These are phyloP conservation scores for Arabis hirsuta DNA, from an alignment of 345 rosid genomes.

Conservation along the genomic window DNA sequence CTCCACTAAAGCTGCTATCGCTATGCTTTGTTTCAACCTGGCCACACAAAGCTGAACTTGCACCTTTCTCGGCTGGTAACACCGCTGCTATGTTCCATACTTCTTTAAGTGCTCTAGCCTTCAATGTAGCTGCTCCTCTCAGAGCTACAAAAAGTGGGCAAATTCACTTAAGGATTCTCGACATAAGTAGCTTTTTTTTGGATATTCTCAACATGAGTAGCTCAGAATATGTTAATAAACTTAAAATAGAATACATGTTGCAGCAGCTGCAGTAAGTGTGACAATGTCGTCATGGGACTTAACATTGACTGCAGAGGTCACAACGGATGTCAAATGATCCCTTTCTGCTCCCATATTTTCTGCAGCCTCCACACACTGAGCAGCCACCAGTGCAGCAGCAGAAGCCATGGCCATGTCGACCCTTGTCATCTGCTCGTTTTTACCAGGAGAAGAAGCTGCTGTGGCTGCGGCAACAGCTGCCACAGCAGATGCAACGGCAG, in stretches of 20 bases:
- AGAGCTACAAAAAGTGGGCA: slow-evolving; percentile 57
- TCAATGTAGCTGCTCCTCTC: slow-evolving; percentile 91
- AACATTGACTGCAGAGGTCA: slow-evolving; percentile 91
- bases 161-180: slow-evolving; percentile 1
- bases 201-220: not conserved
- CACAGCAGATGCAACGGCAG: slow-evolving; percentile 88
- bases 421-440: slow-evolving; percentile 71
- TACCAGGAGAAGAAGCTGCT: slow-evolving; percentile 62
- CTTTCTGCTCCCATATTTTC: slow-evolving; percentile 90
- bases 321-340: slow-evolving; percentile 75
- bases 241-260: slow-evolving; percentile 62
- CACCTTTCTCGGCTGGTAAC: slow-evolving; percentile 70
- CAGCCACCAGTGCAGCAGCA: slow-evolving; percentile 93
- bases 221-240: not conserved
- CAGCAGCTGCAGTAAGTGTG: slow-evolving; percentile 96
- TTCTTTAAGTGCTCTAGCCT: slow-evolving; percentile 88
- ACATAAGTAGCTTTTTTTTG: not conserved
- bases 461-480: slow-evolving; percentile 88
- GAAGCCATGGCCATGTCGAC: slow-evolving; percentile 90
- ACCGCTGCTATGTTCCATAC: slow-evolving; percentile 78
- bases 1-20: slow-evolving; percentile 57
- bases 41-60: slow-evolving; percentile 50
- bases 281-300: slow-evolving; percentile 81
- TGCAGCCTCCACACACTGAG: slow-evolving; percentile 96
- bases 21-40: slow-evolving; percentile 46